These are phyloP conservation scores for Evernia prunastri DNA, from an alignment of 495 filamentous ascomycete genomes.

Conservation along the genomic window DNA sequence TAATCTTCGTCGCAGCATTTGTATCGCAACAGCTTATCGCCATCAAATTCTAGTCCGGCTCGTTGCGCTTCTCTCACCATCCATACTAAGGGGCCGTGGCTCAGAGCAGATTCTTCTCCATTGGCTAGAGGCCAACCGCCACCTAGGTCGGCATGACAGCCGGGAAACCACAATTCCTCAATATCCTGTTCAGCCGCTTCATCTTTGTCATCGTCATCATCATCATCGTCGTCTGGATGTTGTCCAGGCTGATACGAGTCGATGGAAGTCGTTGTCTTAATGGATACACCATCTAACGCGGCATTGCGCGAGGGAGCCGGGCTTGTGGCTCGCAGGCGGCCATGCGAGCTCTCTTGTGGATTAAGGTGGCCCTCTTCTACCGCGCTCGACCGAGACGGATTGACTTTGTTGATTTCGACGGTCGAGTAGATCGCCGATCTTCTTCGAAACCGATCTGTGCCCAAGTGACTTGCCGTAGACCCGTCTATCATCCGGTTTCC, in stretches of 20 bases:
- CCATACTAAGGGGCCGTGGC: conserved; percentile 72
- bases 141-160: conserved; percentile 76
- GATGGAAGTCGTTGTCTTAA: conserved; percentile 37
- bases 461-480: background rate
- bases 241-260: conserved; percentile 36
- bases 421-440: conserved; percentile 17
- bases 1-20: conserved; percentile 51
- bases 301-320: conserved; percentile 31
- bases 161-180: conserved; percentile 70
- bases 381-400: background rate
- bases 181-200: conserved; percentile 64
- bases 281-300: conserved; percentile 29
- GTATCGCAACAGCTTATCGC: conserved; percentile 58
- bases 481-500: conserved; percentile 8
- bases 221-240: conserved; percentile 38
- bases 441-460: conserved; percentile 22
- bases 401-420: background rate
- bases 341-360: conserved; percentile 6
- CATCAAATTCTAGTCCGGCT: conserved; percentile 67
- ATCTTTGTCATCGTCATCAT: conserved; percentile 52
- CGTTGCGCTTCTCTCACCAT: conserved; percentile 75
- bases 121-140: conserved; percentile 67
- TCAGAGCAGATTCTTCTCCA: conserved; percentile 54
- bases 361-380: conserved; percentile 13
- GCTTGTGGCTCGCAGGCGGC: conserved; percentile 22